phyloP scores from a whole-genome alignment of 2,329 filamentous ascomycete genomes.

The Aspergillus vadensis region DNA sequence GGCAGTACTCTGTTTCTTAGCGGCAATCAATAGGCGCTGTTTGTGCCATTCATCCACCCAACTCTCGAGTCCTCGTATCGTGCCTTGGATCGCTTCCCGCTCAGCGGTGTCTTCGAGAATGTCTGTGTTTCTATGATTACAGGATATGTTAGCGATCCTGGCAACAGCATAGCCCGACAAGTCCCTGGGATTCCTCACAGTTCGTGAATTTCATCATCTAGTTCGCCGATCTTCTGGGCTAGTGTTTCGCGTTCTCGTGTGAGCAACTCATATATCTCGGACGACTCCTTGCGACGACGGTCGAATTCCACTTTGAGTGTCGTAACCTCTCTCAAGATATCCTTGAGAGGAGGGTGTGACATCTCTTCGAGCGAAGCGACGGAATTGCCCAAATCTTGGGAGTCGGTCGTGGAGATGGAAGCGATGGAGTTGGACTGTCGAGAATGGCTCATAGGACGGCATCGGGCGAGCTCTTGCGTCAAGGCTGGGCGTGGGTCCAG shows the following conservation, averaged over 20 bases:
- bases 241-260: slow-evolving; percentile 60
- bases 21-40: slow-evolving; percentile 21
- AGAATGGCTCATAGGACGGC: slow-evolving; percentile 15
- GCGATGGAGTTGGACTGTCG: background rate
- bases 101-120: slow-evolving; percentile 38
- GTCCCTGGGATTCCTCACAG: slow-evolving; percentile 48
- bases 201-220: slow-evolving; percentile 61
- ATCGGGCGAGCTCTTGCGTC: slow-evolving; percentile 23
- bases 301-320: slow-evolving; percentile 29
- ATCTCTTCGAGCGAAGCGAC: background rate
- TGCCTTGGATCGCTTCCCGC: slow-evolving; percentile 39
- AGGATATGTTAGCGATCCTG: background rate
- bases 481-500: slow-evolving; percentile 28
- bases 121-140: slow-evolving; percentile 29
- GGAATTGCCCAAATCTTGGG: background rate
- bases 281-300: slow-evolving; percentile 32
- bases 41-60: slow-evolving; percentile 35
- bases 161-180: background rate
- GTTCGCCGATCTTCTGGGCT: slow-evolving; percentile 59
- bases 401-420: background rate
- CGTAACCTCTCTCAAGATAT: slow-evolving; percentile 30
- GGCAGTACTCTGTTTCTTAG: slow-evolving; percentile 3
- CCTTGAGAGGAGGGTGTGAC: slow-evolving; percentile 22
- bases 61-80: slow-evolving; percentile 36
- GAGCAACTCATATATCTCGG: slow-evolving; percentile 65